Percentiles rank a stretch among this genome's conserved stretches.
Conservation (phyloP, 1,139 yeast species). For the Pichiaceae sp. region DNA sequence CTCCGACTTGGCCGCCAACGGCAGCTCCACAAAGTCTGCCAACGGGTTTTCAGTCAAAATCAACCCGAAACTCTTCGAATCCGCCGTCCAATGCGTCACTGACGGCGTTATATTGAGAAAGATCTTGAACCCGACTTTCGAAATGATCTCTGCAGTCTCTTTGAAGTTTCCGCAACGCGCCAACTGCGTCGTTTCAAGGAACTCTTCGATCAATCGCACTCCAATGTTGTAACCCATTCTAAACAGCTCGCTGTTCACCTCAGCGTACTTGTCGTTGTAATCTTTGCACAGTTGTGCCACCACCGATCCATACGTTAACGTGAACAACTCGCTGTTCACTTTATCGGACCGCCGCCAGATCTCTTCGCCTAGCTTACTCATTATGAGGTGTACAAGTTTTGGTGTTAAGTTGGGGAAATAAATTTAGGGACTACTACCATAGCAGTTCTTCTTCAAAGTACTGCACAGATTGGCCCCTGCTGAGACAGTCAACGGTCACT, state of each 20-base stretch:
- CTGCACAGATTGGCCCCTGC: constrained; percentile 19
- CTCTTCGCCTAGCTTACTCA: constrained; percentile 57
- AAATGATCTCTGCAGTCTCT: constrained; percentile 81
- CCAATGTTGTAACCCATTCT: constrained; percentile 97
- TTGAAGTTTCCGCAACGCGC: constrained; percentile 73
- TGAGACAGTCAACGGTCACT: constrained; percentile 21
- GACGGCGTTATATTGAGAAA: constrained; percentile 77
- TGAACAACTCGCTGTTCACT: constrained; percentile 85
- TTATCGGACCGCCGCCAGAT: constrained; percentile 90
- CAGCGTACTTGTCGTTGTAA: constrained; percentile 61
- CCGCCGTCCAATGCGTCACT: constrained; percentile 63
- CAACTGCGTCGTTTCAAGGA: constrained; percentile 76
- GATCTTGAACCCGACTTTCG: constrained; percentile 84
- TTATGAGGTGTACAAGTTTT: not conserved
- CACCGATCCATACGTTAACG: constrained; percentile 87
- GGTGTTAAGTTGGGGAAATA: not conserved
- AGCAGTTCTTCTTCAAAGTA: constrained; percentile 28
- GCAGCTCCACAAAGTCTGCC: constrained; percentile 91
- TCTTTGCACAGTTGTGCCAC: constrained; percentile 92
- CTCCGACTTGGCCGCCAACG: constrained; percentile 65
- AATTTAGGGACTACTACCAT: constrained; percentile 18
- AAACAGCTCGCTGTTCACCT: constrained; percentile 78
- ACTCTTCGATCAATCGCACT: constrained; percentile 83
- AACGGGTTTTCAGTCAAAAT: constrained; percentile 80
- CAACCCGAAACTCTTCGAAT: constrained; percentile 66